Evolutionary conservation across 306 rosid species (phyloP), one percentile per base, ranked within the genome.

Genomic region (Sicyos baderoa): DNA sequence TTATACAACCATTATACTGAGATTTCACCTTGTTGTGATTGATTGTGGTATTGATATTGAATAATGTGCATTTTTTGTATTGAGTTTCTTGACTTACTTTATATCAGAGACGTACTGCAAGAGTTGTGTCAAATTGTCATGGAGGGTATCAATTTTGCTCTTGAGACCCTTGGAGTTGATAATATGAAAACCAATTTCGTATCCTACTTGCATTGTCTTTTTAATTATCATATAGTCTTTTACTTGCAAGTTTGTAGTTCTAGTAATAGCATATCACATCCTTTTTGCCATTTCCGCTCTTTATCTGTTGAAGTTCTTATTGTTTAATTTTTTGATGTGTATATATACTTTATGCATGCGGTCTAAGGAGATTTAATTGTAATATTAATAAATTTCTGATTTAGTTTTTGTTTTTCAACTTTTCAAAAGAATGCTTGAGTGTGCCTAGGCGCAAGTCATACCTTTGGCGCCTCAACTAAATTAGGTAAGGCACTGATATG

Each of bases 91-190:
- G 76, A 82, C 91, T 75, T 70, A 25, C 80, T 64, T 63, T 44
- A 61, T 61, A 66, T 61, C 86, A 80, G 79, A 85, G 76, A 81
- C 73, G 73, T 71, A 51, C 79, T 72, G 77, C 76, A 69, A 86
- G 78, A 73, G 49, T 59, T 87, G 65, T 74, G 76, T 78, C 65
- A 37, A 56, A 13, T 65, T 65, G 37, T 65, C 70, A 65, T 79
- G 87, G 89, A 78, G 88, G 76, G 76, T 82, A 70, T 72, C 80
- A 72, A 67, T 82, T 77, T 79, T 83, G 66, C 84, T 81, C 79
- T 68, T 84, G 84, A 78, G 75, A 81, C 78, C 35, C 60, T 29
- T 77, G 82, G 80, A 71, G 83, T 71, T 73, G 77, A 74, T 77
- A 71, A 70, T 76, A 75, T 69, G 77, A 76, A 63, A 58, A 75